Evolutionary conservation across 441 rosid genomes (phyloP).

Genomic region (Croton setiger): DNA sequence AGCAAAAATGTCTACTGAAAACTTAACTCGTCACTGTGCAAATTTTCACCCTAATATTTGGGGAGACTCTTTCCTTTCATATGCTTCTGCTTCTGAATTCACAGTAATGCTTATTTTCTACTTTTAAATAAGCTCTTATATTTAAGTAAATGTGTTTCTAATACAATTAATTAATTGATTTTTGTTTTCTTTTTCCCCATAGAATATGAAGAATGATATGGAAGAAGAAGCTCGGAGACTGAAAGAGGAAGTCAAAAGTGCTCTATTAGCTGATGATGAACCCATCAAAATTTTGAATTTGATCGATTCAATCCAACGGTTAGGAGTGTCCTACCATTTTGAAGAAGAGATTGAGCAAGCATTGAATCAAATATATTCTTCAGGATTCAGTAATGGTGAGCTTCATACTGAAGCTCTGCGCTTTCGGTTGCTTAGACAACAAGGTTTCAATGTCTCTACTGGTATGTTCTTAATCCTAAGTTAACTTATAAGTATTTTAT

Average conservation of each 20-base stretch:
- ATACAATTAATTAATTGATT: not conserved
- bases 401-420: conserved; percentile 19
- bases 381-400: not conserved
- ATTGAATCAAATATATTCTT: not conserved
- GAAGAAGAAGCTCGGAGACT: conserved; percentile 6
- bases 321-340: conserved; percentile 25
- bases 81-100: not conserved
- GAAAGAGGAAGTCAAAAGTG: conserved; percentile 16
- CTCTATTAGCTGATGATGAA: not conserved
- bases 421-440: conserved; percentile 31
- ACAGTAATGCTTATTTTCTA: not conserved
- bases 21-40: not conserved
- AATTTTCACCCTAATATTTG: not conserved
- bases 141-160: too few relatives aligned
- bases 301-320: conserved; percentile 22
- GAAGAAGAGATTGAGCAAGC: conserved; percentile 12
- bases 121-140: not conserved
- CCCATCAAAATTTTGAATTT: conserved; percentile 11
- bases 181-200: not conserved
- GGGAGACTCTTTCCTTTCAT: not conserved
- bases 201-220: not conserved
- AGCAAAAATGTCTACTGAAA: too few relatives aligned
- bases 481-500: too few relatives aligned
- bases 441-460: conserved; percentile 18
- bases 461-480: conserved; percentile 1